phyloP scores from a whole-genome alignment of 441 rosid species.

The Raphanus hybrid region DNA sequence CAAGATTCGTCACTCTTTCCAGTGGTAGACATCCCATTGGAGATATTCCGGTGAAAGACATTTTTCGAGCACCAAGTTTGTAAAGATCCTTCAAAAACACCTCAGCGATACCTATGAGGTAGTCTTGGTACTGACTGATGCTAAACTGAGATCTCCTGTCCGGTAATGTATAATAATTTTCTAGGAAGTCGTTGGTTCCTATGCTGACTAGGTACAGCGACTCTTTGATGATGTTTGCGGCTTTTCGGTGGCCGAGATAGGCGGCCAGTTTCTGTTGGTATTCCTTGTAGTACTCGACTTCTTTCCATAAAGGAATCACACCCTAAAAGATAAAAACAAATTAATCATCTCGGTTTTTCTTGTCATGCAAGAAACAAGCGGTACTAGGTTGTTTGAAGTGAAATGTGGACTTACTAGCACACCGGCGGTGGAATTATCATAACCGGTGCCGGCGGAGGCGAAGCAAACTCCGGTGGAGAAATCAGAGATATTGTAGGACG shows the following conservation, averaged over 20 bases:
- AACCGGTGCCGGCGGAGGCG: constrained; percentile 84
- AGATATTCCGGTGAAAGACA: constrained; percentile 59
- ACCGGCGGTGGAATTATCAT: constrained; percentile 66
- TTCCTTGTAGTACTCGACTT: constrained; percentile 58
- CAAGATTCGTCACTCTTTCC: constrained; percentile 49
- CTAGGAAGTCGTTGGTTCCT: constrained; percentile 75
- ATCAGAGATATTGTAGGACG: constrained; percentile 54
- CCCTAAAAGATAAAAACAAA: constrained; percentile 34
- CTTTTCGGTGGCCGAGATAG: constrained; percentile 55
- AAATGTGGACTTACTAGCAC: constrained; percentile 54
- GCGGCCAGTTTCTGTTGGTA: constrained; percentile 52
- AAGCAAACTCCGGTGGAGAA: constrained; percentile 76
- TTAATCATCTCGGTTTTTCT: not conserved
- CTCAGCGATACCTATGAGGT: constrained; percentile 54
- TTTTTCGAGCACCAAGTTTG: constrained; percentile 61
- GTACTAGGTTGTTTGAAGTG: not conserved
- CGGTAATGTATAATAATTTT: constrained; percentile 57
- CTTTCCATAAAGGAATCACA: constrained; percentile 73
- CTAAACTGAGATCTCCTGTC: constrained; percentile 48
- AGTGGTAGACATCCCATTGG: constrained; percentile 78
- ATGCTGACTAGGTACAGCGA: constrained; percentile 65
- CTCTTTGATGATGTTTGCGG: constrained; percentile 48
- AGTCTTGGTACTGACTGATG: constrained; percentile 54
- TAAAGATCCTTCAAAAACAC: constrained; percentile 52
- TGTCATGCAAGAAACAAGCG: constrained; percentile 23